Base-by-base conservation (phyloP, 768 basidiomycete genomes). In the Phanerochaete sordida region DNA sequence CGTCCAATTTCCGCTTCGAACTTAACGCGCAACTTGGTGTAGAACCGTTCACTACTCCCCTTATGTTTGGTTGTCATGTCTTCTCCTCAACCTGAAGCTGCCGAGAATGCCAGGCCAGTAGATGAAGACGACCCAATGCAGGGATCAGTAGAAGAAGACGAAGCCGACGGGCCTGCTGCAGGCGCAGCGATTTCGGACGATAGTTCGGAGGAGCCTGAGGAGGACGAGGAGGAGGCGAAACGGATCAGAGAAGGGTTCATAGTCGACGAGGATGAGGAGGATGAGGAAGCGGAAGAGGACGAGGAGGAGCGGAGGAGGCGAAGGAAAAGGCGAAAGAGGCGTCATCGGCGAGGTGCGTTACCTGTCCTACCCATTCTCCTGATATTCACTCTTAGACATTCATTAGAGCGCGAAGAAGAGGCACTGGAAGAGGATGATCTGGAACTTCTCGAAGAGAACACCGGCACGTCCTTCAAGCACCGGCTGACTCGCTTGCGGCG, bases 161-260 rank as follows among this genome's bases (percentile, higher is more conserved):
- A 76, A 48, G 85, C 77, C 56, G 86, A 83, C 56, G 84, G 80
- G 35, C 85, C 83, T 55, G 81, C 75, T 21, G 82, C 80, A 56
- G 84, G 78, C 39, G 86, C 86, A 43, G 78, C 76, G 57, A 74
- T 74, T 58, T 83, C 85, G 21, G 90, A 90, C 70, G 91, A 94
- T 73, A 93, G 91, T 71, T 93, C 91, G 47, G 92, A 93, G 67
- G 91, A 94, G 69, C 88, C 84, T 35, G 92, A 95, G 37, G 94
- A 96, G 50, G 94, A 96, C 69, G 90, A 86, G 66, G 95, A 96
- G 62, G 94, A 94, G 75, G 89, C 79, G 66, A 81, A 84, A 59
- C 79, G 84, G 58, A 85, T 97, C 58, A 78, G 85, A 53, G 91
- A 95, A 52, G 95, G 92, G 0, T 97, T 98, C 70, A 97, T 98